phyloP scores from a whole-genome alignment of 805 yeast genomes.

The Saccharomycopsis schoenii region DNA sequence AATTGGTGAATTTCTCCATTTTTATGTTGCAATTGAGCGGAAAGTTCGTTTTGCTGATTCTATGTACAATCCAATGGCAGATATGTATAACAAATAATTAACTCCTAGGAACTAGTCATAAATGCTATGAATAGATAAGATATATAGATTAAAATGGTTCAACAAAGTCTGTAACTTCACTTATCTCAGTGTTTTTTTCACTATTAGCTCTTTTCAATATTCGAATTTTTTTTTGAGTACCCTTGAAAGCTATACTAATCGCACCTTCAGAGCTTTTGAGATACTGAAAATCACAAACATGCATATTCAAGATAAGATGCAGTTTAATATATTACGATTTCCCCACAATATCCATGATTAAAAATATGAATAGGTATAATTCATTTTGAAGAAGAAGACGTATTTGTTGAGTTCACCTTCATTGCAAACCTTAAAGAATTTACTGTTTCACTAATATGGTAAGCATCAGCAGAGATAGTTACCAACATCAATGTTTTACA shows the following conservation, averaged over 20 bases:
- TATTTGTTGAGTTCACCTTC: slow-evolving; percentile 54
- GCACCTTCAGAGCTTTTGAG: not conserved
- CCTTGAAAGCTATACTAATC: too few relatives aligned
- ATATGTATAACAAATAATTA: too few relatives aligned
- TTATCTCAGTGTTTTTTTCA: too few relatives aligned
- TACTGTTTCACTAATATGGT: slow-evolving; percentile 64
- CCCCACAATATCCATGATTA: not conserved
- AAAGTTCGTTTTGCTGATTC: too few relatives aligned
- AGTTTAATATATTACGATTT: not conserved
- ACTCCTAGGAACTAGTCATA: too few relatives aligned
- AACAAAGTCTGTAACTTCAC: too few relatives aligned
- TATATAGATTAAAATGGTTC: too few relatives aligned
- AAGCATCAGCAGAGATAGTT: slow-evolving; percentile 59
- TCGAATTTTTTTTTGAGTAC: too few relatives aligned
- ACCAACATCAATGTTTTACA: slow-evolving; percentile 93
- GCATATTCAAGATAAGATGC: not conserved
- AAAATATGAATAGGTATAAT: not conserved
- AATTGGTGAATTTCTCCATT: slow-evolving; percentile 78
- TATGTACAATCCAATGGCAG: too few relatives aligned
- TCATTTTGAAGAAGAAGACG: not conserved
- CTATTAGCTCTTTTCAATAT: too few relatives aligned
- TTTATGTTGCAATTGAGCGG: not conserved
- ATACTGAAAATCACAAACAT: not conserved
- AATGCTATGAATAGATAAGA: too few relatives aligned
- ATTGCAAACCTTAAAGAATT: slow-evolving; percentile 86